Evolutionary conservation across 495 filamentous ascomycete genomes (phyloP), one percentile per base, ranked within the genome.

Genomic region (Aspergillus homomorphus): DNA sequence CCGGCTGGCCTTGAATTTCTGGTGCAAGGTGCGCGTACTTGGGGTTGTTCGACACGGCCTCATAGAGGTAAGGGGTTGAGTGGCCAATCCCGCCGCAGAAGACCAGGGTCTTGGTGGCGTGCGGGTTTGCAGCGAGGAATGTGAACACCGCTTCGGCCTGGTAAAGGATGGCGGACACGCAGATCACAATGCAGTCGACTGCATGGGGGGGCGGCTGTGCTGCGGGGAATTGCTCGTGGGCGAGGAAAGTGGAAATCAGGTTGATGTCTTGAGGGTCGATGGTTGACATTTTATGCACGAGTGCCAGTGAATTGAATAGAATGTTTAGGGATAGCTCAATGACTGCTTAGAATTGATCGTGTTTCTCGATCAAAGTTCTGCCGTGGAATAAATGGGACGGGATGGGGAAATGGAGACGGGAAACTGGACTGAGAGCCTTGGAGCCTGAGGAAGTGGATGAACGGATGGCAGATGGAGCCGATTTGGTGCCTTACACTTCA

Each of bases 71-170:
- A 9, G 59, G 42, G 3, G 72, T 77, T 0, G 73, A 75, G 53
- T 75, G 73, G 18, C 72, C 72, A 12, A 73, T 69, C 0, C 72
- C 73, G 12, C 73, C 73, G 43, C 72, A 76, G 3, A 76, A 56
- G 4, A 76, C 66, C 19, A 76, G 61, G 12, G 51, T 65, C 53
- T 62, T 70, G 21, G 69, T 62, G 3, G 70, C 44, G 28, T 46
- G 33, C 9, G 73, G 68, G 14, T 53, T 44, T 8, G 18, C 0
- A 38, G 65, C 26, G 12, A 69, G 51, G n/a, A 33, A 26, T 33
- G 18, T 16, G 48, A 69, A 68, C 12, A 69, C 18, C 0, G n/a
- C 46, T 45, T 62, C 60, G 1, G 68, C 63, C 16, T 45, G 48
- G 33, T 65, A 24, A 24, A 71, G 62, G 30, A 71, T 57, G 3